A percentile compares a stretch with the other conserved stretches of the same genome.
Evolutionary conservation across 148 eudicot genomes (phyloP).

Genomic region (Arctostaphylos glauca): DNA sequence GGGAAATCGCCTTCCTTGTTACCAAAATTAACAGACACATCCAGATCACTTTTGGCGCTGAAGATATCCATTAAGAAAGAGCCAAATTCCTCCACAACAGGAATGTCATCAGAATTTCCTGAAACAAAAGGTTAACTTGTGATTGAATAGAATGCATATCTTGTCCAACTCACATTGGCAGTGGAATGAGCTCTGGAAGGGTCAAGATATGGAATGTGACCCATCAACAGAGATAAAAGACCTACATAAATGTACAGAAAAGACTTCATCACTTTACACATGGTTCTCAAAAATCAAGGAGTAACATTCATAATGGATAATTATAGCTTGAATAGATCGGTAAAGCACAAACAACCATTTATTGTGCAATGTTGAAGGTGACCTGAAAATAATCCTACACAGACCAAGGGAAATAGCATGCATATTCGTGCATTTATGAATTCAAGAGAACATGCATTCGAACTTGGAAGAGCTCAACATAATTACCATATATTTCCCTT

Average conservation of each 20-base stretch:
- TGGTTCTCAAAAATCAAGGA: not conserved
- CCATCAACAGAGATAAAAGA: not conserved
- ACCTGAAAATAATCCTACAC: not conserved
- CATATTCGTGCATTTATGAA: not conserved
- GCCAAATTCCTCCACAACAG: slow-evolving; percentile 77
- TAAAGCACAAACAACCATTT: not conserved
- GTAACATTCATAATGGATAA: not conserved
- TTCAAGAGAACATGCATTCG: not conserved
- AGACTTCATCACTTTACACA: not conserved
- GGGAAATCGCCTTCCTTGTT: slow-evolving; percentile 29
- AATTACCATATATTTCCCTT: slow-evolving; percentile 71
- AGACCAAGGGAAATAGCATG: not conserved
- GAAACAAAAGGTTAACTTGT: slow-evolving; percentile 23
- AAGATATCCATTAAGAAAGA: slow-evolving; percentile 88
- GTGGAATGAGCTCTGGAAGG: not conserved
- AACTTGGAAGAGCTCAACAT: not conserved
- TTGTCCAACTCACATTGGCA: not conserved
- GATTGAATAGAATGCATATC: not conserved
- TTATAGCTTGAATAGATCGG: not conserved
- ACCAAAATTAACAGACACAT: slow-evolving; percentile 77
- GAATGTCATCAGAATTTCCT: slow-evolving; percentile 52
- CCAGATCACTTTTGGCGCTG: slow-evolving; percentile 73
- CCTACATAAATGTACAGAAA: not conserved
- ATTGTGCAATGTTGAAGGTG: not conserved
- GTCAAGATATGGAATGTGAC: not conserved